Evolutionary conservation across 495 filamentous ascomycete genomes (phyloP), one percentile per base, ranked within the genome.

Genomic region (Letharia lupina): DNA sequence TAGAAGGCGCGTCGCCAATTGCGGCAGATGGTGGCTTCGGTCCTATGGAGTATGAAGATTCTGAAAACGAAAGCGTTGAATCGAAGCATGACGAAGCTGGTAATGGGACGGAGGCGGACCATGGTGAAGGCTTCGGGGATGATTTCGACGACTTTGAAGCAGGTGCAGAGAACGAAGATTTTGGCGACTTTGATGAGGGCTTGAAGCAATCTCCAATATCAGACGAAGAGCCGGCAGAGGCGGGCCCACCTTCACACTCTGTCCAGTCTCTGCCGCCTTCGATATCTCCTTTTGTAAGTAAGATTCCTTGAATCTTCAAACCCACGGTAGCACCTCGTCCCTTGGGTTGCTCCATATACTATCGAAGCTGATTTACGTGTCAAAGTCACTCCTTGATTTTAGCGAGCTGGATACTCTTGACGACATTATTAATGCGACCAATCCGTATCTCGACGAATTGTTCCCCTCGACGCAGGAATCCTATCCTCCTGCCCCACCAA

Each of bases 71-170:
- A 65, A 75, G 78, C 61, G 75, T 75, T 64, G 72, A 74, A 44
- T 68, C 74, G 62, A 78, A 77, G 47, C 76, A 79, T 60, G 72
- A 73, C 58, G 75, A 76, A 60, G 77, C 76, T 37, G 72, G 60
- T 42, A 73, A 72, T 57, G 73, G 77, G 65, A 75, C 75, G 37
- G 74, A 80, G 65, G 63, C 45, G 60, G 71, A 67, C 35, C 79
- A 77, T 67, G 82, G 75, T 33, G 83, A 82, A 68, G 86, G 79
- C 28, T 88, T 88, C 77, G 90, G 89, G 65, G 93, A 94, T 72
- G 93, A 96, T 66, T 96, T 98, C 83, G 94, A 97, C 76, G 93
- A 97, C 71, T 97, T 98, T 73, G 92, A 93, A 73, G 91, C 91
- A 73, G 83, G 85, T 68, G 84, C 81, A 67, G 79, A 73, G 45